phyloP scores from a whole-genome alignment of 371 early-diverging fungal species.

The Syncephalastrum sp. region DNA sequence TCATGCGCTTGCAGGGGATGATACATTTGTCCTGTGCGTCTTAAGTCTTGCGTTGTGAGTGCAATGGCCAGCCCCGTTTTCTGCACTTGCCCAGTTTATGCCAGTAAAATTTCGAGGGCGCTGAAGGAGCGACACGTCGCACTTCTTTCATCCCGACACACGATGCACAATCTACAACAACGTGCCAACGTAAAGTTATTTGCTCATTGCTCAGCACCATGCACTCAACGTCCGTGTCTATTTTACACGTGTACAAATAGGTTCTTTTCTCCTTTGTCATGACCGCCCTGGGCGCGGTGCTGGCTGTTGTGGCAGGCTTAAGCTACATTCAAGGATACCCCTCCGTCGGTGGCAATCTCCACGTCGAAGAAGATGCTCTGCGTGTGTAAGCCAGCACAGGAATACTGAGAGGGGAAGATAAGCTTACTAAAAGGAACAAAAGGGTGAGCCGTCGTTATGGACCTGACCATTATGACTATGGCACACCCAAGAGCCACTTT shows the following conservation, averaged over 20 bases:
- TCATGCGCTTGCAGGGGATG: too few species aligned
- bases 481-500: slow-evolving; percentile 64
- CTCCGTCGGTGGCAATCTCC: slow-evolving; percentile 30
- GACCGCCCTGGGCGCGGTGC: slow-evolving; percentile 60
- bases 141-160: too few species aligned
- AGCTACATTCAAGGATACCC: slow-evolving; percentile 46
- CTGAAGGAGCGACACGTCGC: too few species aligned
- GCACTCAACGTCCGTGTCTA: not conserved
- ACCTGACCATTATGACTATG: slow-evolving; percentile 64
- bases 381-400: slow-evolving; percentile 45
- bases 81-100: too few species aligned
- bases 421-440: not conserved
- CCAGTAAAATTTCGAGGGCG: too few species aligned
- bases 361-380: slow-evolving; percentile 50
- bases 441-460: slow-evolving; percentile 61
- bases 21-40: too few species aligned
- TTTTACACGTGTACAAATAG: slow-evolving; percentile 11
- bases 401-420: not conserved
- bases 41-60: too few species aligned
- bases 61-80: too few species aligned
- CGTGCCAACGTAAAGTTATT: slow-evolving; percentile 52
- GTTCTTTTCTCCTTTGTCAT: slow-evolving; percentile 68
- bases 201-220: not conserved
- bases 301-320: slow-evolving; percentile 55
- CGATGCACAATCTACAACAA: slow-evolving; percentile 60